Evolutionary conservation across 345 rosid species (phyloP), one percentile per base, ranked within the genome.

Genomic region (Draba incana): DNA sequence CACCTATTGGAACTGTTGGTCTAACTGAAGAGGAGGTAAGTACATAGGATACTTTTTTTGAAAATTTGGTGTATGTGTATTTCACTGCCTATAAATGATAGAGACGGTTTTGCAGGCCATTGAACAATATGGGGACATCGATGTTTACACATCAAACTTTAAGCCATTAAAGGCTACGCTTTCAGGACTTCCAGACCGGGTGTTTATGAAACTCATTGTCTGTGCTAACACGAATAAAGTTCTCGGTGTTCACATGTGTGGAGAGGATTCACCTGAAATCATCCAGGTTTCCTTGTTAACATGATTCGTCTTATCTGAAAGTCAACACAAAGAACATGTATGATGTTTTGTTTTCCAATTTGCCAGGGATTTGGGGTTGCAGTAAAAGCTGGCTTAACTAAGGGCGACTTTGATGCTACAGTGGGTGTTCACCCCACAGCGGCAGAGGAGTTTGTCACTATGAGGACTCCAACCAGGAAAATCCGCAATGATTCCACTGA

Each of bases 1-100:
- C 98, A 62, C 98, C 97, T 50, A 90, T 93, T 70, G 97, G 97
- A 76, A 88, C 84, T 75, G 97, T 93, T 50, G 97, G 98, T 77
- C 87, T 86, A 62, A 81, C 85, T 5, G 96, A 90, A 81, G 98
- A 90, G 64, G 92, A 93, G 92, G 98, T 90, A 64, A 75, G 27
- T 38, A 14, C 20, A 20, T 20, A 39, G n/a, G n/a, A 33, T 20
- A 27, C 13, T 30, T 52, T 20, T 20, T 4, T 41, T 3, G 3
- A 60, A 53, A 12, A 10, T 62, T 13, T 62, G 44, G 25, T 70
- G 20, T 58, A 13, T 64, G 25, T 20, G n/a, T 51, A 16, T 43
- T 64, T 12, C 8, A 46, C 46, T 45, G 39, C 46, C 0, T 53
- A 16, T 45, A 28, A 65, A 54, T 66, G 47, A 41, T 15, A 25